Base-by-base conservation (phyloP, 1,284 basidiomycete genomes). In the Apiotrichum montevideense region DNA sequence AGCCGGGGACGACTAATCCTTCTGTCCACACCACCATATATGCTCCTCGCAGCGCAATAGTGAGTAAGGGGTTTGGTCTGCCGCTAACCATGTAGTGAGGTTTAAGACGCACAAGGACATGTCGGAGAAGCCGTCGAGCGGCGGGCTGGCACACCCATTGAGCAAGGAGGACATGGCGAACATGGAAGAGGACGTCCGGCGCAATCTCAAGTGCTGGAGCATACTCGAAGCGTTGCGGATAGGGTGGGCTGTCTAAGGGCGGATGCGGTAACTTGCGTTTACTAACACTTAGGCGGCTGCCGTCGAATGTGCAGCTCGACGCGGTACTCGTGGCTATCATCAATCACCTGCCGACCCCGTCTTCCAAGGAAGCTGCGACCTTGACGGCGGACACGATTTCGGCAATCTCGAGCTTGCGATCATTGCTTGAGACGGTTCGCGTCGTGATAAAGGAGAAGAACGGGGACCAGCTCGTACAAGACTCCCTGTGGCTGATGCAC, bases 391-490 rank as follows among this genome's bases (percentile, higher is more conserved):
- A 56, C 10, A 56, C 54, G 3, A 33, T 51, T 9, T 9, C n/a
- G 2, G 54, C 21, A 7, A 15, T 59, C 14, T 6, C 21, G 7
- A 14, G 32, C 7, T 6, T 40, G 11, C 44, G 48, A 21, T 8
- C 15, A 2, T 34, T 51, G 2, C 11, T 55, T 1, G 29, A 51
- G 6, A 57, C 59, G 0, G 8, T 57, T n/a, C 51, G 59, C 6
- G 8, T 44, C 32, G 56, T 52, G 2, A 14, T 61, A 33, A 37
- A 35, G 6, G 53, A 55, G 37, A 61, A 61, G 56, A 57, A 61
- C 14, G 59, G 45, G 1, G 59, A 61, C 47, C 52, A 61, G 47
- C 35, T 61, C 21, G 32, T 61, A 3, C 59, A 61, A 50, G 53
- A 61, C 13, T 55, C 59, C 8, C 4, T 46, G 44, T 55, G 47